Base-by-base conservation (phyloP, 139 green algal genomes). In the Penium margaritaceum region DNA sequence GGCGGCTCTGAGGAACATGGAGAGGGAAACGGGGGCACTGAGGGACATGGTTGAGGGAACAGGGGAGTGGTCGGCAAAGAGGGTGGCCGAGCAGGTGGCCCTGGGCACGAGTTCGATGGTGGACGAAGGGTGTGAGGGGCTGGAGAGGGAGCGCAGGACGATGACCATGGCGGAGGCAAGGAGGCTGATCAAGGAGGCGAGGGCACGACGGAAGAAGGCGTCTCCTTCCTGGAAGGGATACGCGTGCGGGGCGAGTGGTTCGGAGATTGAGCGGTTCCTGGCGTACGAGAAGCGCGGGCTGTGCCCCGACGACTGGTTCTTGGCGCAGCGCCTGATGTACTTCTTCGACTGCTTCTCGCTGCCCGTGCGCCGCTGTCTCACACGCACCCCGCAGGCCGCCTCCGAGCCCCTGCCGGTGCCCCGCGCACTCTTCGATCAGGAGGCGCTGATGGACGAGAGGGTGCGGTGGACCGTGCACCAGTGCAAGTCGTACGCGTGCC, bases 401-500 rank as follows among this genome's bases (percentile, higher is more conserved):
- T n/a, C 68, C 27, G 68, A 76, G 29, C 68, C 68, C 27, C 37
- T 55, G 17, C 27, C 53, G 5, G 30, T 70, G 1, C 51, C 68
- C 21, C 17, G 33, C 21, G 29, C 62, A 0, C 32, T 51, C 35
- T 69, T 64, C 29, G 30, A 32, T 36, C 55, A 64, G 55, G 55
- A 38, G 55, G 19, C 21, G 55, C 4, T 54, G 33, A 15, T 17
- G 14, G 47, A 71, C 15, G 63, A 71, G 29, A 71, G 24, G 55
- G 63, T 74, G n/a, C 67, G 67, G n/a, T 74, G 67, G 67, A 41
- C 21, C 19, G 35, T 67, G 54, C 55, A 74, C 36, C 24, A 74
- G 27, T 74, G 67, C 24, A 74, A 74, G 55, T 34, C 47, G 24
- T 74, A 57, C 34, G 67, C n/a, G n/a, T 74, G 67, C 39, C 37